Conservation (phyloP, 805 yeast genomes). For the Candida alai region DNA sequence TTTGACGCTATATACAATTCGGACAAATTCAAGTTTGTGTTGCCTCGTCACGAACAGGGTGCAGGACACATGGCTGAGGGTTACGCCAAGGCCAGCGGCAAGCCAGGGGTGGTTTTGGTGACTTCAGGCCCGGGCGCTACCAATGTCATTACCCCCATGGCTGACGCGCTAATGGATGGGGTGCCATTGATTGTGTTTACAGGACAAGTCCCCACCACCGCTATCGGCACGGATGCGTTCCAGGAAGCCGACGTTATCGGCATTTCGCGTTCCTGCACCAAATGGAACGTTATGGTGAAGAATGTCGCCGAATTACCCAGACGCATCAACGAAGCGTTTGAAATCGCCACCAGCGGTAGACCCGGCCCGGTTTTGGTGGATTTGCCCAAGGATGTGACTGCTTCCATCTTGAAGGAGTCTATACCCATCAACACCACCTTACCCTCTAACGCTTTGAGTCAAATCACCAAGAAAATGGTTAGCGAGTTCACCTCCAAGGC, state of each 20-base stretch:
- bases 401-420: slow-evolving; percentile 78
- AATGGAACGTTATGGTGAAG: slow-evolving; percentile 99
- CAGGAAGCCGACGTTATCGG: slow-evolving; percentile 99
- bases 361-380: slow-evolving; percentile 99
- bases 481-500: slow-evolving; percentile 73
- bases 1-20: slow-evolving; percentile 96
- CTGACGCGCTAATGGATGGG: slow-evolving; percentile 96
- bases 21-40: slow-evolving; percentile 78
- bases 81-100: slow-evolving; percentile 91
- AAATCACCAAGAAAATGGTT: slow-evolving; percentile 64
- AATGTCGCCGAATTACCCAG: slow-evolving; percentile 90
- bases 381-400: slow-evolving; percentile 96
- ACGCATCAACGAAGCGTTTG: slow-evolving; percentile 96
- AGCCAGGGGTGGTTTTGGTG: slow-evolving; percentile 95
- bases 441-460: slow-evolving; percentile 68
- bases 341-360: slow-evolving; percentile 91
- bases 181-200: slow-evolving; percentile 95
- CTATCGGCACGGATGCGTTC: slow-evolving; percentile 98
- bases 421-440: slow-evolving; percentile 78
- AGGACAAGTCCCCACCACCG: slow-evolving; percentile 94
- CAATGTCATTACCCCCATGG: slow-evolving; percentile 96
- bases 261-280: slow-evolving; percentile 94
- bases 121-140: slow-evolving; percentile 99
- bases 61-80: slow-evolving; percentile 99
- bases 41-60: slow-evolving; percentile 98